A percentile compares a stretch with the other conserved stretches of the same genome.
Conservation (phyloP, 2,329 filamentous ascomycete genomes). For the Ceratocystis eucalypticola region DNA sequence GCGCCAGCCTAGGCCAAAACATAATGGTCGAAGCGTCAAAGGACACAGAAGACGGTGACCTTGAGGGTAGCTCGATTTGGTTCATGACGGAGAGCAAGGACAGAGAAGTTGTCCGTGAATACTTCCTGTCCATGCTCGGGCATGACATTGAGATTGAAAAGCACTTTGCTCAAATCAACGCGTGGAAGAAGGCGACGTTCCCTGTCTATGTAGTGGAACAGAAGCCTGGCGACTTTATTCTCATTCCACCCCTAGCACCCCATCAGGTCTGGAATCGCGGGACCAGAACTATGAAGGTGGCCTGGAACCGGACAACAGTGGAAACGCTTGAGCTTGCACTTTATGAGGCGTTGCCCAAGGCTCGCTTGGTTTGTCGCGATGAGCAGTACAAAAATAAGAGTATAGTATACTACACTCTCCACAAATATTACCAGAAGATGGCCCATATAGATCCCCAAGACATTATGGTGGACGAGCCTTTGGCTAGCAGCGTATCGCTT, state of each 20-base stretch:
- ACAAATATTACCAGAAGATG: slow-evolving; percentile 60
- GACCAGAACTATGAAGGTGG: slow-evolving; percentile 90
- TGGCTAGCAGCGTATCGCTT: slow-evolving; percentile 29
- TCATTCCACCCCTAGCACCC: slow-evolving; percentile 82
- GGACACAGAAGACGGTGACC: slow-evolving; percentile 55
- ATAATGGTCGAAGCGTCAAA: slow-evolving; percentile 89
- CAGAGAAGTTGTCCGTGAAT: slow-evolving; percentile 77
- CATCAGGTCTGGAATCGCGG: slow-evolving; percentile 98
- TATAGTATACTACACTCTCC: slow-evolving; percentile 76
- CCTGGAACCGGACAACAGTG: slow-evolving; percentile 90
- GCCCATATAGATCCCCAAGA: slow-evolving; percentile 30
- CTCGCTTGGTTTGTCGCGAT: slow-evolving; percentile 82
- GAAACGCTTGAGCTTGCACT: slow-evolving; percentile 81
- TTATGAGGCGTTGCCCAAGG: slow-evolving; percentile 74
- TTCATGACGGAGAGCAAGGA: slow-evolving; percentile 98
- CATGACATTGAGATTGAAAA: slow-evolving; percentile 96
- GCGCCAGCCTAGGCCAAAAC: slow-evolving; percentile 86
- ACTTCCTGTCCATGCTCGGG: slow-evolving; percentile 82
- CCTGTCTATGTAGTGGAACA: slow-evolving; percentile 89
- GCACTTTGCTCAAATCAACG: slow-evolving; percentile 89
- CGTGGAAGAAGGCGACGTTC: slow-evolving; percentile 90
- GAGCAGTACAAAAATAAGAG: slow-evolving; percentile 99
- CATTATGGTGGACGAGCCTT: slow-evolving; percentile 37
- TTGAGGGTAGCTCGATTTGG: slow-evolving; percentile 84
- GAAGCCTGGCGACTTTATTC: slow-evolving; percentile 75